Base-by-base conservation (phyloP, 78 protist species). In the Polysphondylium violaceum region DNA sequence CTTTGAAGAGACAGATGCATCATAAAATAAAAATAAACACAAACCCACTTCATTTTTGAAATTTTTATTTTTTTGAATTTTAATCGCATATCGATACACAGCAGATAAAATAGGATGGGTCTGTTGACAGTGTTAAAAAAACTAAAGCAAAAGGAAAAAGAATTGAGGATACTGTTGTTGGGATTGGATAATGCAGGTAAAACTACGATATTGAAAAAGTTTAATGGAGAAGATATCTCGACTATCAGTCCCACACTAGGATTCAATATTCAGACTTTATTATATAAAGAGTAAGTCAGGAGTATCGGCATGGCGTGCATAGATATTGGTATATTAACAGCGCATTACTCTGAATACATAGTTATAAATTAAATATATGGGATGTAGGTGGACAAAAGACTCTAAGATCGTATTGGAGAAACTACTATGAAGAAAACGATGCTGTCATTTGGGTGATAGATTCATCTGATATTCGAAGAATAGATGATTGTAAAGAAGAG, bases 331-430 rank as follows among this genome's bases (percentile, higher is more conserved):
- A n/a, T n/a, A n/a, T n/a, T n/a, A n/a, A n/a, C n/a, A n/a, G n/a
- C n/a, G n/a, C n/a, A n/a, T n/a, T 2, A 29, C 35, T 25, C 29
- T 65, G 25, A 27, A 76, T 12, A 0, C 23, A 27, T 77, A 96
- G 98, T 3, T 98, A 72, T 96, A 96, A 95, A 83, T 81, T 99
- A 56, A 98, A 99, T 64, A 36, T 99, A 6, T 99, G 99, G 99
- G 99, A 99, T 85, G 95, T 99, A 3, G 99, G 99, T 19, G 99
- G 99, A 9, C 99, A 99, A 75, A 90, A 93, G 43, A 87, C 99
- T 1, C 71, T 99, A 5, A 96, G 99, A 27, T 78, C 99, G 0
- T 99, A 98, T 76, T 99, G 99, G 99, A 83, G 97, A 21, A 98
- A 98, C 89, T 98, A 98, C 88, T 99, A 96, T 72, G 99, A 98